Conservation (phyloP, 345 rosid species). For the Anacardium occidentale region DNA sequence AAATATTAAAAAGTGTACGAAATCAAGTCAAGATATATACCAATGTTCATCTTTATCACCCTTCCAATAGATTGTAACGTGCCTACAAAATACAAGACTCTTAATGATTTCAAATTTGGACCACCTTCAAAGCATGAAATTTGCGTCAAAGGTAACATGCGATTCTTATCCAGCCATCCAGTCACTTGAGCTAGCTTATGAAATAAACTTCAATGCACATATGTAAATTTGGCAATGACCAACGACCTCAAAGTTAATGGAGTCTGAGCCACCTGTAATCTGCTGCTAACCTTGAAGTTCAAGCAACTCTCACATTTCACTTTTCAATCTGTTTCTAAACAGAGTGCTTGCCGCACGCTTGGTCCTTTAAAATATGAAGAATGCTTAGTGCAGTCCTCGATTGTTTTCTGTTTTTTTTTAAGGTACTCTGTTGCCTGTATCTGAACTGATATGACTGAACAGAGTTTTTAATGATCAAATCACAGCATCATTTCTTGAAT, state of each 20-base stretch:
- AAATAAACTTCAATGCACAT: neutral
- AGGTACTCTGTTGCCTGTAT: constrained; percentile 61
- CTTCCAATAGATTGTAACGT: no score
- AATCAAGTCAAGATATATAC: no score
- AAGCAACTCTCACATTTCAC: constrained; percentile 45
- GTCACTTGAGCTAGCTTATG: neutral
- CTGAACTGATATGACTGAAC: constrained; percentile 48
- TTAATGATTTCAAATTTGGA: no score
- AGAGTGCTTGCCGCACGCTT: constrained; percentile 41
- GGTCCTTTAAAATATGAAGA: constrained; percentile 23
- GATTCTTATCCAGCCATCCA: constrained; percentile 1
- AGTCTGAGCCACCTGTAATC: constrained; percentile 2
- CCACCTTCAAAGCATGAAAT: no score
- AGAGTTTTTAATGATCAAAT: constrained; percentile 6
- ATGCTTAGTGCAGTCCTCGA: constrained; percentile 32
- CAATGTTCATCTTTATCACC: no score
- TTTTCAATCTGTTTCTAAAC: constrained; percentile 73
- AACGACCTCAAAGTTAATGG: constrained; percentile 9
- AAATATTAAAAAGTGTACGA: no score
- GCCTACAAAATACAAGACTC: no score
- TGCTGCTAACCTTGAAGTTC: constrained; percentile 30
- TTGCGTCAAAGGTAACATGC: neutral
- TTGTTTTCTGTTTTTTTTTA: constrained; percentile 50
- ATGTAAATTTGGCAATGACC: neutral
- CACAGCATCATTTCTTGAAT: neutral